phyloP scores from a whole-genome alignment of 805 yeast species.

The Saccharomycopsis fermentans region DNA sequence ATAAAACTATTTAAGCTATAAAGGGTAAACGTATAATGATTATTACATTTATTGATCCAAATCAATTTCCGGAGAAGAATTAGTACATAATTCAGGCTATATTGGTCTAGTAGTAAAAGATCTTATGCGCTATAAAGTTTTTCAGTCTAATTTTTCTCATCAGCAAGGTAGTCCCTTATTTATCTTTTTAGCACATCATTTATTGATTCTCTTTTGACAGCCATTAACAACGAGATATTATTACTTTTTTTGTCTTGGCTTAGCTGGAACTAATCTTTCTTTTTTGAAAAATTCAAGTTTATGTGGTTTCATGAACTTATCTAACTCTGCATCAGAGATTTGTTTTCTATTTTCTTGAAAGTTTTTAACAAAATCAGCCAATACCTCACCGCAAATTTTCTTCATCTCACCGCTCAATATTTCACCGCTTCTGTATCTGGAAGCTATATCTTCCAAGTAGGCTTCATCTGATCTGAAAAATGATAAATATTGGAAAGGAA shows the following conservation, averaged over 20 bases:
- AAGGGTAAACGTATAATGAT: too few relatives aligned
- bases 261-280: constrained; percentile 64
- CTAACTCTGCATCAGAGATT: constrained; percentile 52
- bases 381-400: constrained; percentile 67
- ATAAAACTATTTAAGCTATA: too few relatives aligned
- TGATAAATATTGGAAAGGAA: constrained; percentile 84
- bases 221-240: not conserved
- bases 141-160: too few relatives aligned
- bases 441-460: constrained; percentile 49
- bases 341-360: constrained; percentile 73
- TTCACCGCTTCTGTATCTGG: constrained; percentile 68
- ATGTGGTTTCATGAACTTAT: constrained; percentile 76
- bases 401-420: constrained; percentile 90
- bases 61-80: too few relatives aligned
- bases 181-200: not conserved
- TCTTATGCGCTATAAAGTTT: too few relatives aligned
- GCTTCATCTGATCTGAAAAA: constrained; percentile 88
- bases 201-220: not conserved
- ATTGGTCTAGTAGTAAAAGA: too few relatives aligned
- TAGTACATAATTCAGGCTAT: too few relatives aligned
- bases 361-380: constrained; percentile 66
- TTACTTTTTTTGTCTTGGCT: constrained; percentile 38
- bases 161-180: too few relatives aligned
- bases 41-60: too few relatives aligned
- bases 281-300: constrained; percentile 63